A percentile compares a stretch with the other conserved stretches of the same genome.
Evolutionary conservation across 768 basidiomycete genomes (phyloP).

Genomic region (Bullera alba): DNA sequence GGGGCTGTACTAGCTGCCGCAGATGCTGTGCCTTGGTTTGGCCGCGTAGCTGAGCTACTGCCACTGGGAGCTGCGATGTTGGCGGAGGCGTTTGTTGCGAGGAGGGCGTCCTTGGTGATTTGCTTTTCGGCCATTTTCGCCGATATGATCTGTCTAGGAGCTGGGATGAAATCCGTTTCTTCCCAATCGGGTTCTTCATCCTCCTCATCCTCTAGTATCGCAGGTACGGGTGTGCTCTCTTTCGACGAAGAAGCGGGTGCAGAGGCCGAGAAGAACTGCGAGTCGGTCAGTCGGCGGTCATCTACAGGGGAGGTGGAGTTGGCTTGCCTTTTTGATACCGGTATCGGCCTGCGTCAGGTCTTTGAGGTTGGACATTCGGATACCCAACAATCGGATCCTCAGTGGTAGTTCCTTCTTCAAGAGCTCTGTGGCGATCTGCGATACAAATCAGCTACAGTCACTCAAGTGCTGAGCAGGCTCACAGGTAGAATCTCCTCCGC

Average conservation of each 20-base stretch:
- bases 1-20: background rate
- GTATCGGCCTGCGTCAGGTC: slow-evolving; percentile 58
- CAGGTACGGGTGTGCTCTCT: slow-evolving; percentile 10
- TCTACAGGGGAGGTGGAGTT: slow-evolving; percentile 57
- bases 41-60: background rate
- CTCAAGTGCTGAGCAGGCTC: slow-evolving; percentile 37
- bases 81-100: too few relatives aligned
- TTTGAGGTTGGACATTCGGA: slow-evolving; percentile 80
- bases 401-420: slow-evolving; percentile 73
- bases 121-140: too few relatives aligned
- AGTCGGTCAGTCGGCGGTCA: slow-evolving; percentile 49
- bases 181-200: slow-evolving; percentile 2
- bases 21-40: background rate
- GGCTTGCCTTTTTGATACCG: slow-evolving; percentile 65
- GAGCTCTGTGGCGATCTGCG: slow-evolving; percentile 70
- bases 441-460: slow-evolving; percentile 11
- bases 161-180: slow-evolving; percentile 13
- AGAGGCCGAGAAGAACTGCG: slow-evolving; percentile 39
- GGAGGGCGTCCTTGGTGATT: too few relatives aligned
- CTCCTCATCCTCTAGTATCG: slow-evolving; percentile 14
- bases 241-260: slow-evolving; percentile 5
- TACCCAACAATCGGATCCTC: slow-evolving; percentile 73
- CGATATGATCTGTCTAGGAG: background rate
- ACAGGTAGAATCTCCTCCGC: slow-evolving; percentile 73
- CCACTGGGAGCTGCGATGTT: background rate